These are phyloP conservation scores for Pythium biforme DNA, from an alignment of 352 stramenopile species.

Conservation along the genomic window DNA sequence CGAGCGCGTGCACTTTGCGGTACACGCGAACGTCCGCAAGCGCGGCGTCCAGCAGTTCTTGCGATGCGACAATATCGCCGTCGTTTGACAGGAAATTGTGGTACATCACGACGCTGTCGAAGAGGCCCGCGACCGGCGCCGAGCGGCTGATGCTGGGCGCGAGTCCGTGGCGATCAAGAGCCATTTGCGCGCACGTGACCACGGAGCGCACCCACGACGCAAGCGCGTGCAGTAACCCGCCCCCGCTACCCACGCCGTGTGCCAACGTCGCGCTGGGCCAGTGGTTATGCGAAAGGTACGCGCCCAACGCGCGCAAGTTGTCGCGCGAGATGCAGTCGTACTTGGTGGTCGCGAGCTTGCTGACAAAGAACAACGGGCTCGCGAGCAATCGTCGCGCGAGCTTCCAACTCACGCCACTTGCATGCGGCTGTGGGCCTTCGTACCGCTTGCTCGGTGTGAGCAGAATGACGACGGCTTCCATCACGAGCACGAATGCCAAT, in stretches of 20 bases:
- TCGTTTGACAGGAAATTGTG: slow-evolving; percentile 25
- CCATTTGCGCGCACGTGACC: slow-evolving; percentile 37
- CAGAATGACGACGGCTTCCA: slow-evolving; percentile 79
- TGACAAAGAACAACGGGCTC: slow-evolving; percentile 42
- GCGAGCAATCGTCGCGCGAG: slow-evolving; percentile 55
- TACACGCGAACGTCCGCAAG: slow-evolving; percentile 68
- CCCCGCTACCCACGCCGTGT: slow-evolving; percentile 27
- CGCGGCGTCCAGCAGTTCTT: slow-evolving; percentile 60
- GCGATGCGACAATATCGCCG: slow-evolving; percentile 27
- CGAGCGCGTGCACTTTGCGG: slow-evolving; percentile 44
- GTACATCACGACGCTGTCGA: slow-evolving; percentile 62
- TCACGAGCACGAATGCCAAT: slow-evolving; percentile 53
- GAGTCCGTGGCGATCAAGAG: slow-evolving; percentile 42
- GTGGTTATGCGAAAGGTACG: slow-evolving; percentile 47
- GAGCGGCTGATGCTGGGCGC: slow-evolving; percentile 52
- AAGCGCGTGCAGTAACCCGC: slow-evolving; percentile 44
- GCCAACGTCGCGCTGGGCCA: slow-evolving; percentile 45
- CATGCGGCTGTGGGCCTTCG: slow-evolving; percentile 40
- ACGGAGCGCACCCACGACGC: slow-evolving; percentile 54
- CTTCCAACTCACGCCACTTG: slow-evolving; percentile 69
- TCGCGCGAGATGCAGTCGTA: slow-evolving; percentile 40
- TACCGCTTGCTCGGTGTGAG: slow-evolving; percentile 74
- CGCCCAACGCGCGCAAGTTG: slow-evolving; percentile 56
- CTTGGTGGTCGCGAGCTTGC: slow-evolving; percentile 46
- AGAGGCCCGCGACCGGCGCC: slow-evolving; percentile 52